A percentile compares a stretch with the other conserved stretches of the same genome.
Evolutionary conservation across 2,329 filamentous ascomycete species (phyloP).

Genomic region (Claviceps maximensis): DNA sequence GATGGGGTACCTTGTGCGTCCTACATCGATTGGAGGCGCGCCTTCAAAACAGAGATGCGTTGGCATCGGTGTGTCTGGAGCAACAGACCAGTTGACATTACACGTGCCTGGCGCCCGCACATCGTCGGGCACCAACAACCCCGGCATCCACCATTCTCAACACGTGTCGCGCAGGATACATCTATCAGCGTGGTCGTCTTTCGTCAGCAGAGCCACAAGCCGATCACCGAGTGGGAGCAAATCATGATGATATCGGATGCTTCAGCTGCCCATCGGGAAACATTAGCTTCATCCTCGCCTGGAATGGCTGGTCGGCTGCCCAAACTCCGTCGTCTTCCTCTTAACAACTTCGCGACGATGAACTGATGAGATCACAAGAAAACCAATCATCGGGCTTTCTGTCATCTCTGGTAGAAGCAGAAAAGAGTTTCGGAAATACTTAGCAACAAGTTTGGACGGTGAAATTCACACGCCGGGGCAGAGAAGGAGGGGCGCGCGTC

Average conservation of each 20-base stretch:
- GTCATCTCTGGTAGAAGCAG: background rate
- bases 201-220: background rate
- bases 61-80: constrained; percentile 1
- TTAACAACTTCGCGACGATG: background rate
- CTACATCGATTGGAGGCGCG: background rate
- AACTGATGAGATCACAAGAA: background rate
- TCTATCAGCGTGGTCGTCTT: background rate
- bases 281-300: background rate
- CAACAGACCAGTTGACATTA: background rate
- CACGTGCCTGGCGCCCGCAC: constrained; percentile 2
- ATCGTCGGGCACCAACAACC: constrained; percentile 2
- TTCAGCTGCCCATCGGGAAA: background rate
- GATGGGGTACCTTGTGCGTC: background rate
- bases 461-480: background rate
- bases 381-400: background rate
- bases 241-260: background rate
- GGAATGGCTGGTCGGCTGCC: background rate
- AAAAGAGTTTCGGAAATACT: background rate
- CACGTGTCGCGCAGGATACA: background rate
- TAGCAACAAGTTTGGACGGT: background rate
- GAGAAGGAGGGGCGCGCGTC: background rate
- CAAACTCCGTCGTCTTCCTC: background rate
- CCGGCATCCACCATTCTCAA: background rate
- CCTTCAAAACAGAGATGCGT: background rate
- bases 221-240: background rate